Base-by-base conservation (phyloP, 164 flowering plant genomes). In the Liriodendron chinense region DNA sequence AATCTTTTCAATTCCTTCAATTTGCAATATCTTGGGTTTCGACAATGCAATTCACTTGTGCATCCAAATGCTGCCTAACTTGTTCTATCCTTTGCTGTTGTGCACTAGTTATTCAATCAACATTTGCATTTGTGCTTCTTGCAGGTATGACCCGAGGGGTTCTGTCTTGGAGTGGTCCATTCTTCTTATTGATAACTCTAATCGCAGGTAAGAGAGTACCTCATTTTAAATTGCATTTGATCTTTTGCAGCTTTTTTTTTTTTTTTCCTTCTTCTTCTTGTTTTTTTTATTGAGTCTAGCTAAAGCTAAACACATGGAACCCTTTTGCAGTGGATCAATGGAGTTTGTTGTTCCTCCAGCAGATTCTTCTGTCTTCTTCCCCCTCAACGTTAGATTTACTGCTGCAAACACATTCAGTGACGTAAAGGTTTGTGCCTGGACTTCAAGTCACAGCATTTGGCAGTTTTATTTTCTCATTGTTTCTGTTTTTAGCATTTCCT, bases 321-420 rank as follows among this genome's bases (percentile, higher is more conserved):
- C 25, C 25, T 43, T 34, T 83, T 78, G 83, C 92, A 96, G 99
- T 85, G 99, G 99, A 70, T 88, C 98, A 47, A 83, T 96, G 99
- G 99, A 96, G 83, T 96, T 96, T 83, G 97, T 94, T 73, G 94
- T 94, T 72, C 99, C 99, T 67, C 89, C 98, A 66, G 89, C 90
- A 47, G 98, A 96, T 85, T 79, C 92, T 47, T 89, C 97, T 4
- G 89, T 69, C 13, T 94, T 94, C 81, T 96, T 94, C 82, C 99
- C 99, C 47, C 94, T 96, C 63, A 89, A 94, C 66, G 92, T 94
- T 61, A 82, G 87, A 71, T 96, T 96, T 82, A 81, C 90, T 68
- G 92, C 99, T 18, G 82, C 93, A 21, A 91, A 78, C 69, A 96
- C 99, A 63, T 96, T 89, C 84, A 92, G 98, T 81, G 94, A 87